Conservation (phyloP, 805 yeast genomes). For the Yueomyces sp. region DNA sequence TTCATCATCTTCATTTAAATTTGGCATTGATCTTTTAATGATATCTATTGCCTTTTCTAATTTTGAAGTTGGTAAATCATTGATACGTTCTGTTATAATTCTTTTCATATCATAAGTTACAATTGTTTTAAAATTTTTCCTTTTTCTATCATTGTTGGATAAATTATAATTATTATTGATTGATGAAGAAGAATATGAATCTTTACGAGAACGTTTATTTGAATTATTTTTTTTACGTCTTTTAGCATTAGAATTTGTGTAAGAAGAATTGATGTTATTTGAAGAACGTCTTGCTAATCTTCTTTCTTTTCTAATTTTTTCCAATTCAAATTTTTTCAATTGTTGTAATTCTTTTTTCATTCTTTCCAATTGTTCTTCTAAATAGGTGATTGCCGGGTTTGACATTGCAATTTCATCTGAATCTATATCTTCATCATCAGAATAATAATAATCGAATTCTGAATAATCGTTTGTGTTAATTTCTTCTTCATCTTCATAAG, state of each 20-base stretch:
- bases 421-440: constrained; percentile 35
- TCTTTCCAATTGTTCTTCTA: constrained; percentile 75
- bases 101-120: constrained; percentile 96
- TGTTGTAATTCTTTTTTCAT: constrained; percentile 77
- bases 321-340: constrained; percentile 67
- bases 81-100: constrained; percentile 77
- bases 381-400: constrained; percentile 79
- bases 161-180: constrained; percentile 3
- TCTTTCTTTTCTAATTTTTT: constrained; percentile 52
- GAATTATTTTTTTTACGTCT: constrained; percentile 13
- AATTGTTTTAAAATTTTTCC: constrained; percentile 22
- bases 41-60: constrained; percentile 73
- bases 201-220: constrained; percentile 2
- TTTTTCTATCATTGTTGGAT: constrained; percentile 6
- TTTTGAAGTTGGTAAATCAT: constrained; percentile 63
- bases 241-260: constrained; percentile 25
- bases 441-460: constrained; percentile 16
- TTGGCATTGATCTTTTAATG: constrained; percentile 63
- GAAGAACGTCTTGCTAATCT: constrained; percentile 22
- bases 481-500: constrained; percentile 28
- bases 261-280: constrained; percentile 13
- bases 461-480: constrained; percentile 29
- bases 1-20: constrained; percentile 60
- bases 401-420: constrained; percentile 52
- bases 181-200: constrained; percentile 5